Base-by-base conservation (phyloP, 176 grass and related monocot genomes). In the Pharus latifolius region DNA sequence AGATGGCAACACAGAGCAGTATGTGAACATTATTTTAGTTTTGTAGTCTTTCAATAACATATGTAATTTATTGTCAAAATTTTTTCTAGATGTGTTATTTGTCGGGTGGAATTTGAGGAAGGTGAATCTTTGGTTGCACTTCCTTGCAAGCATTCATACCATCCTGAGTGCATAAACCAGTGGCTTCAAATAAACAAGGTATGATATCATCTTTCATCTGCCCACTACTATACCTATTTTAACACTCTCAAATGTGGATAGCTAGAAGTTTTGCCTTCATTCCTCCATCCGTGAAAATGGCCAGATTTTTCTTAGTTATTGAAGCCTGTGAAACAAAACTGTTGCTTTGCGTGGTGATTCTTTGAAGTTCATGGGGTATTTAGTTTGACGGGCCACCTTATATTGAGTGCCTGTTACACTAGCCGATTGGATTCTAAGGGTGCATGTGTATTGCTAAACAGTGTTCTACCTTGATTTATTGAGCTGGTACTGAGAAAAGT, bases 121-220 rank as follows among this genome's bases (percentile, higher is more conserved):
- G 95, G 80, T 63, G 95, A 99, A 80, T 88, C 84, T 52, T 85
- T 99, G 76, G 69, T 92, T 68, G 71, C 82, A 25, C 90, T 99
- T 55, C 79, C 90, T 37, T 99, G 95, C 87, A 94, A 94, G 30
- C 95, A 99, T 60, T 84, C 81, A 23, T 99, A 99, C 73, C 91
- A 96, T 73, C 69, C 82, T 20, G 90, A 94, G 49, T 99, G 96
- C 79, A 95, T 99, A 72, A 95, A 90, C 65, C 88, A 95, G 65
- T 99, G 90, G 96, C 87, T 99, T 66, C 84, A 99, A 80, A 94
- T 99, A 85, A 99, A 99, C 78, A 99, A 95, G 96, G 96, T 99
- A 82, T 29, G 53, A 25, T 40, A 12, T 16, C 3, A 24, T 3
- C 38, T 46, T 48, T 29, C 16, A 25, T 10, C 6, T 11, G 1